Conservation (phyloP, 768 basidiomycete genomes). For the Xerocomellus intermedius region DNA sequence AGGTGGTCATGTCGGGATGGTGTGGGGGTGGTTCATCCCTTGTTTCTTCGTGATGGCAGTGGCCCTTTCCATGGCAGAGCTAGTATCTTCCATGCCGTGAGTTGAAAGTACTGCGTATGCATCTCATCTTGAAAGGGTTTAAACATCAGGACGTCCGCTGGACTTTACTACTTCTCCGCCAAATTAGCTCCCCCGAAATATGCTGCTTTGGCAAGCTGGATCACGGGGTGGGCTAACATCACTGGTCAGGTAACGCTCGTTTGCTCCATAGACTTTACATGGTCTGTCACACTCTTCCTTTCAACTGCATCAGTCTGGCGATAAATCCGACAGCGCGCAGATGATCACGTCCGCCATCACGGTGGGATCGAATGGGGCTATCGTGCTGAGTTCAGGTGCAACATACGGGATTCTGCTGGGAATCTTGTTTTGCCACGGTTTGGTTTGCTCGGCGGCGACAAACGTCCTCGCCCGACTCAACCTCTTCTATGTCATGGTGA, state of each 20-base stretch:
- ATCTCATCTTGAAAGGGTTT: background rate
- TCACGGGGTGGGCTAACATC: conserved; percentile 68
- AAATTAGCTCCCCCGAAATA: conserved; percentile 65
- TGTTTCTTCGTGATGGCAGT: conserved; percentile 64
- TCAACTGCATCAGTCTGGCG: background rate
- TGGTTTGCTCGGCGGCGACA: conserved; percentile 72
- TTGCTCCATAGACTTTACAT: conserved; percentile 74
- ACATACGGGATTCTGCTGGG: conserved; percentile 68
- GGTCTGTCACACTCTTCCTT: conserved; percentile 30
- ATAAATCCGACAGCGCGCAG: conserved; percentile 47
- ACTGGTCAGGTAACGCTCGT: conserved; percentile 70
- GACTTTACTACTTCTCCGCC: conserved; percentile 76
- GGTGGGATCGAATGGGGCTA: conserved; percentile 54
- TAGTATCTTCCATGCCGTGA: conserved; percentile 76
- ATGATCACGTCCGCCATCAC: conserved; percentile 74
- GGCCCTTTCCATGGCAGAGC: conserved; percentile 70
- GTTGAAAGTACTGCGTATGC: conserved; percentile 21
- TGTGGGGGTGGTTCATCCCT: conserved; percentile 77
- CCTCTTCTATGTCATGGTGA: conserved; percentile 65
- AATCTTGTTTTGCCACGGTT: conserved; percentile 63
- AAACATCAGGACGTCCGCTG: conserved; percentile 63
- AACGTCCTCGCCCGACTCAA: conserved; percentile 64
- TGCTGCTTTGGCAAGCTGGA: conserved; percentile 58
- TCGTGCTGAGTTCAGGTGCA: conserved; percentile 52
- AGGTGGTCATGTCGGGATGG: conserved; percentile 78